These are phyloP conservation scores for Vigna nakashimae DNA, from an alignment of 306 rosid species.

Conservation along the genomic window DNA sequence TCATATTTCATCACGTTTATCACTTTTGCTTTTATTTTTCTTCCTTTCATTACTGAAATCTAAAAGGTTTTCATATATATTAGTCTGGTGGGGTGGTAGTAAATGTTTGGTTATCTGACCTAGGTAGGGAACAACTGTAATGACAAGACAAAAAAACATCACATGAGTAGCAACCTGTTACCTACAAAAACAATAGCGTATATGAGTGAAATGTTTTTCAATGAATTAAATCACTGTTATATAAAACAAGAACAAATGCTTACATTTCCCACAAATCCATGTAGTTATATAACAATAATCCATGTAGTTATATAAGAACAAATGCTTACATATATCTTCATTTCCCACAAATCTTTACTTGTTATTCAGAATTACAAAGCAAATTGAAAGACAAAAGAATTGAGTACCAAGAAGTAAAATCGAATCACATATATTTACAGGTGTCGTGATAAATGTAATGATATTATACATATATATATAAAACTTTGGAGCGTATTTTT, in stretches of 20 bases:
- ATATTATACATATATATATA: not conserved
- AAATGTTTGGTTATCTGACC: not conserved
- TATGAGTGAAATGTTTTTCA: conserved; percentile 2
- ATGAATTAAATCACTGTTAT: not conserved
- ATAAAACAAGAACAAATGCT: not conserved
- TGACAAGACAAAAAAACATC: not conserved
- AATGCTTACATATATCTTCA: not conserved
- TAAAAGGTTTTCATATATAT: not conserved
- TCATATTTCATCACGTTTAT: not conserved
- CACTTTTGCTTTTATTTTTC: not conserved
- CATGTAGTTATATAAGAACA: not conserved
- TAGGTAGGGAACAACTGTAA: conserved; percentile 3
- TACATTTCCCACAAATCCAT: too few species aligned
- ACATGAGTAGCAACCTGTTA: conserved; percentile 1
- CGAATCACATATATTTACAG: too few species aligned
- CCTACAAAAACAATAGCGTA: not conserved
- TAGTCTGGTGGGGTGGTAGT: not conserved
- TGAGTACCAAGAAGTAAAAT: not conserved
- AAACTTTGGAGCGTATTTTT: conserved; percentile 24
- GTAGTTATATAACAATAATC: not conserved
- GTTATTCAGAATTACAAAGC: not conserved
- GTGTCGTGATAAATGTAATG: not conserved
- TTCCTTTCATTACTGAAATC: not conserved
- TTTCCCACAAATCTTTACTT: not conserved
- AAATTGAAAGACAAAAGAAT: conserved; percentile 11